A percentile compares a stretch with the other conserved stretches of the same genome.
Evolutionary conservation across 2,329 filamentous ascomycete genomes (phyloP).

Genomic region (Aspergillus phoenicis): DNA sequence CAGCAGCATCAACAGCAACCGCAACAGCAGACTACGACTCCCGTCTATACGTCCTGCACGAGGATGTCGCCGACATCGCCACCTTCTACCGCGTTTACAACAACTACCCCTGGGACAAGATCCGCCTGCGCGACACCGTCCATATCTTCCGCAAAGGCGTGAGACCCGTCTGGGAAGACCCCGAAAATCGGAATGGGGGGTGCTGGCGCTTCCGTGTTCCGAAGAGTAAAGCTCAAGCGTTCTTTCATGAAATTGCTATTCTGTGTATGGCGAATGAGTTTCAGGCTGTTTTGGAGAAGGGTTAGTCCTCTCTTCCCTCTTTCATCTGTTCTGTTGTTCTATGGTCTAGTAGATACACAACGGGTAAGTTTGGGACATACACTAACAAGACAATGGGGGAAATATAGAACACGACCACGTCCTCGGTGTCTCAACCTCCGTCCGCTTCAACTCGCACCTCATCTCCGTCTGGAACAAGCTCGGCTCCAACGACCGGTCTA

Average conservation of each 20-base stretch:
- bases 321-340: background rate
- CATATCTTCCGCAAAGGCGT: slow-evolving; percentile 80
- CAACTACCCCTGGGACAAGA: slow-evolving; percentile 74
- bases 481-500: slow-evolving; percentile 74
- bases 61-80: slow-evolving; percentile 46
- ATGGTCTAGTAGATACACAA: background rate
- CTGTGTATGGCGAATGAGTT: slow-evolving; percentile 43
- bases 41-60: slow-evolving; percentile 42
- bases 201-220: slow-evolving; percentile 91
- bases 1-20: background rate
- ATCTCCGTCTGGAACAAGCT: slow-evolving; percentile 95
- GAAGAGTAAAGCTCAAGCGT: slow-evolving; percentile 66
- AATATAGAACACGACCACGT: slow-evolving; percentile 74
- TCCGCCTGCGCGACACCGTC: slow-evolving; percentile 75
- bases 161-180: slow-evolving; percentile 79
- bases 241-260: slow-evolving; percentile 42
- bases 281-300: slow-evolving; percentile 72
- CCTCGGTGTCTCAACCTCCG: slow-evolving; percentile 83
- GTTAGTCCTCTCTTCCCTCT: slow-evolving; percentile 54
- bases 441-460: slow-evolving; percentile 85
- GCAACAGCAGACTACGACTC: slow-evolving; percentile 31
- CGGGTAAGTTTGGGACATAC: background rate
- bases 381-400: background rate
- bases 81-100: slow-evolving; percentile 79
- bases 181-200: slow-evolving; percentile 81